Percentiles rank a stretch among this genome's conserved stretches.
These are phyloP conservation scores for Coniochaeta hoffmannii DNA, from an alignment of 2,329 filamentous ascomycete species.

Conservation along the genomic window DNA sequence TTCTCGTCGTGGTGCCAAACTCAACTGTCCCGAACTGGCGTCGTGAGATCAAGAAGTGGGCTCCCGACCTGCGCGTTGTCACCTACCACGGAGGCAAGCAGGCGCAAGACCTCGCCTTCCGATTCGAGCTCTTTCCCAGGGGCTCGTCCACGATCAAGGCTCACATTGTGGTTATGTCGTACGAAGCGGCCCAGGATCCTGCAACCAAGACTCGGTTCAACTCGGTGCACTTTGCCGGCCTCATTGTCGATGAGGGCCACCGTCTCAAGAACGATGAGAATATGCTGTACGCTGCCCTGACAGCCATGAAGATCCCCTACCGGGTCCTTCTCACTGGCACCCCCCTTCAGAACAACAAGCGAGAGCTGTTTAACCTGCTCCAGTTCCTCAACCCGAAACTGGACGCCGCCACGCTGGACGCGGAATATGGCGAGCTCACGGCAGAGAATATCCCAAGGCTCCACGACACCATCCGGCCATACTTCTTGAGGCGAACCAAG, in stretches of 20 bases:
- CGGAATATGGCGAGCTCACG: slow-evolving; percentile 69
- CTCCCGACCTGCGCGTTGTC: slow-evolving; percentile 78
- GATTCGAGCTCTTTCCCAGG: slow-evolving; percentile 78
- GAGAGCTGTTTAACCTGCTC: slow-evolving; percentile 92
- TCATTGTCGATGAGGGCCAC: slow-evolving; percentile 93
- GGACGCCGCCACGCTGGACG: slow-evolving; percentile 67
- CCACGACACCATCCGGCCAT: slow-evolving; percentile 73
- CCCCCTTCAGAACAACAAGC: slow-evolving; percentile 89
- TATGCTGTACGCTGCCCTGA: slow-evolving; percentile 68
- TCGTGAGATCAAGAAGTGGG: slow-evolving; percentile 91
- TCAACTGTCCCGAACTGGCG: slow-evolving; percentile 97
- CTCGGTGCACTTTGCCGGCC: slow-evolving; percentile 71
- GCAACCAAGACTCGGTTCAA: slow-evolving; percentile 59
- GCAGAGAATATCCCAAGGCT: slow-evolving; percentile 74
- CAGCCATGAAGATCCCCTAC: slow-evolving; percentile 69
- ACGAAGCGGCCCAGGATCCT: slow-evolving; percentile 77
- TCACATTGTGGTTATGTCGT: slow-evolving; percentile 91
- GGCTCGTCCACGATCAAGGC: slow-evolving; percentile 64
- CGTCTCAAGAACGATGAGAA: slow-evolving; percentile 90
- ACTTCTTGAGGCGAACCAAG: slow-evolving; percentile 72
- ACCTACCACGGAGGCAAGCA: slow-evolving; percentile 77
- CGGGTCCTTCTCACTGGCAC: slow-evolving; percentile 84
- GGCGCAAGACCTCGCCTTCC: slow-evolving; percentile 68
- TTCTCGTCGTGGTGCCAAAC: slow-evolving; percentile 88
- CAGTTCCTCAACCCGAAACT: slow-evolving; percentile 76